Evolutionary conservation across 495 filamentous ascomycete genomes (phyloP), one percentile per base, ranked within the genome.

Genomic region (Sphaerosporella brunnea): DNA sequence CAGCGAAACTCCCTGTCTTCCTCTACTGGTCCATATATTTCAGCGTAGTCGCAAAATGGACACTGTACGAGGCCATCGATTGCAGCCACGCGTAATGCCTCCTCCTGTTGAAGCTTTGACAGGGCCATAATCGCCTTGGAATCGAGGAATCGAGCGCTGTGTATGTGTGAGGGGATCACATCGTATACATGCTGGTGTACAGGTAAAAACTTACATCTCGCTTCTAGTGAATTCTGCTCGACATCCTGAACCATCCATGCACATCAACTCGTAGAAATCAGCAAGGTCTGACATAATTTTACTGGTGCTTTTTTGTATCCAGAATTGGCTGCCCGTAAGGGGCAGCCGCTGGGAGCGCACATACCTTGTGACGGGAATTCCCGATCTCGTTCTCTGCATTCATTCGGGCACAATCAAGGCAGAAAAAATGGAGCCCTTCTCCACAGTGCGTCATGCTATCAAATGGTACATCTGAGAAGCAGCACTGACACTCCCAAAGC

Each of bases 1-100:
- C 85, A 93, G 3, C 68, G 65, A 46, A 93, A 92, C 54, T 87
- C 80, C 46, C 69, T 75, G 63, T 90, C 73, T 9, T 71, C 65
- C n/a, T 80, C 74, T 8, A 76, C 61, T 0, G 85, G 78, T 13
- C 66, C 67, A 51, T 72, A 79, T 21, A 83, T 77, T 9, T 75
- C 82, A 32, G 80, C 82, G 63, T 74, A 92, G 21, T 79, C 74
- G 62, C 85, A 93, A 60, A 87, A 88, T 1, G 85, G 84, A 52
- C 85, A 93, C 4, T 63, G 70, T 46, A 68, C 77, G 34, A 84
- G 72, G 35, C 73, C 72, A 23, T 80, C 72, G 38, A 84, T 70
- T 10, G 71, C 70, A 1, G 81, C 79, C 53, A 71, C 58, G 23
- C 73, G 69, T 19, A 93, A 67, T 23, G 71, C 72, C 19, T 77